A percentile compares a stretch with the other conserved stretches of the same genome.
Evolutionary conservation across 2,329 filamentous ascomycete species (phyloP).

Genomic region (Ustilaginoidea virens): DNA sequence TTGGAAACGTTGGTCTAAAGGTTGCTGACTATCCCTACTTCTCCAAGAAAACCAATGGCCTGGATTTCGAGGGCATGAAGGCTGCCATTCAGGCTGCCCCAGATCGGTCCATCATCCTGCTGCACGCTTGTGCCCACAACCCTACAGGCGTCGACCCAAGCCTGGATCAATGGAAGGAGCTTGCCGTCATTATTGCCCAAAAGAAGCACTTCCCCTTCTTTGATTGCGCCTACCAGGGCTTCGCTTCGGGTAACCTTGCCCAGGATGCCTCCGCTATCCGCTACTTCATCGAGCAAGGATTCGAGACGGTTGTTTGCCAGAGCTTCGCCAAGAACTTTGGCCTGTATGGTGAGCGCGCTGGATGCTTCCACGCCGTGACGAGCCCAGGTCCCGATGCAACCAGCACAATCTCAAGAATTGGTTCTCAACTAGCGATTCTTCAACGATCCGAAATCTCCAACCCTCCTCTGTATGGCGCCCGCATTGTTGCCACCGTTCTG

Average conservation of each 20-base stretch:
- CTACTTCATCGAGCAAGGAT: constrained; percentile 85
- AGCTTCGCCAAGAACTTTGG: constrained; percentile 98
- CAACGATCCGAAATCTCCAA: constrained; percentile 97
- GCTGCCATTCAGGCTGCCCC: constrained; percentile 53
- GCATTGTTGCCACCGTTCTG: constrained; percentile 70
- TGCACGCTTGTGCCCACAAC: constrained; percentile 96
- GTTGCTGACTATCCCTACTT: constrained; percentile 90
- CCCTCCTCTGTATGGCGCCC: constrained; percentile 84
- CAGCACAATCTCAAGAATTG: constrained; percentile 47
- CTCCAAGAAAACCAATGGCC: constrained; percentile 69
- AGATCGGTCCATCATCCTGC: constrained; percentile 68
- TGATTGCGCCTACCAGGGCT: constrained; percentile 94
- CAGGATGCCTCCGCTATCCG: constrained; percentile 84
- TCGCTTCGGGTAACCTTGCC: constrained; percentile 78
- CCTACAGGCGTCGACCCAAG: constrained; percentile 94
- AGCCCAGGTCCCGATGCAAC: constrained; percentile 52
- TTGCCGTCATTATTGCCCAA: constrained; percentile 60
- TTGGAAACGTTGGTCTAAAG: constrained; percentile 70
- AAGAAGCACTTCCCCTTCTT: constrained; percentile 95
- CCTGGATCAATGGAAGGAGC: constrained; percentile 82
- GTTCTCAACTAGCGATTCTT: constrained; percentile 80
- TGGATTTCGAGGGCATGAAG: constrained; percentile 87
- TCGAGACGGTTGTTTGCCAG: constrained; percentile 78
- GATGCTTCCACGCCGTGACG: constrained; percentile 89
- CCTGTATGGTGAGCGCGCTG: constrained; percentile 89